Evolutionary conservation across 257 asterid species (phyloP).

Genomic region (Phtheirospermum japonicum): DNA sequence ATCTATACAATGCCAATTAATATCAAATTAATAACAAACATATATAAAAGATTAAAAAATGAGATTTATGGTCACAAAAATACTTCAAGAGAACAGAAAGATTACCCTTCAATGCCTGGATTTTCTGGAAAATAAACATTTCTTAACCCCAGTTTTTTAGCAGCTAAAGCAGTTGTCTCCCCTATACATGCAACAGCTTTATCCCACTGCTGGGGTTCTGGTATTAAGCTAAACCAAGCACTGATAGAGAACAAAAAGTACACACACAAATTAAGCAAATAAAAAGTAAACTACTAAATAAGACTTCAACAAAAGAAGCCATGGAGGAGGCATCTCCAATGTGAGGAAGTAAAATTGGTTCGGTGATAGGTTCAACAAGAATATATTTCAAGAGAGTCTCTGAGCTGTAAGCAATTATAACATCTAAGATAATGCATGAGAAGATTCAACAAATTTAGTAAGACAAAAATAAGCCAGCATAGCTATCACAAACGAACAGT

Average conservation of each 20-base stretch:
- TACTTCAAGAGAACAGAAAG: background rate
- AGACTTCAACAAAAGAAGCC: background rate
- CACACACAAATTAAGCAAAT: conserved; percentile 6
- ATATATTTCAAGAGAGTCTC: background rate
- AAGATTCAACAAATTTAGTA: conserved; percentile 2
- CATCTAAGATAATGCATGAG: background rate
- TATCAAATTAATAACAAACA: background rate
- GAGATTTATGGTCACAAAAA: background rate
- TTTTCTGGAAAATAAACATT: conserved; percentile 61
- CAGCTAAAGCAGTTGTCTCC: conserved; percentile 80
- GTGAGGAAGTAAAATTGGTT: background rate
- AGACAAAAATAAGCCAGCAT: background rate
- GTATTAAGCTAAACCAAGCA: conserved; percentile 66
- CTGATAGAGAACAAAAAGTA: conserved; percentile 35
- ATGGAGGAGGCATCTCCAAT: background rate
- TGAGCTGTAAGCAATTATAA: conserved; percentile 8
- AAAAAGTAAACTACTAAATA: background rate
- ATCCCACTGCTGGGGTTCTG: conserved; percentile 46
- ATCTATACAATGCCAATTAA: no score
- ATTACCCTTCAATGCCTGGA: conserved; percentile 83
- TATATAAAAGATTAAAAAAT: background rate
- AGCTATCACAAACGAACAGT: conserved; percentile 13
- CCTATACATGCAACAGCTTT: conserved; percentile 83
- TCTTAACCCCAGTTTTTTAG: conserved; percentile 56
- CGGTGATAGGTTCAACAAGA: conserved; percentile 14